A percentile compares a stretch with the other conserved stretches of the same genome.
Conservation (phyloP, 192 early-diverging fungal genomes). For the Umbelopsis sp. region DNA sequence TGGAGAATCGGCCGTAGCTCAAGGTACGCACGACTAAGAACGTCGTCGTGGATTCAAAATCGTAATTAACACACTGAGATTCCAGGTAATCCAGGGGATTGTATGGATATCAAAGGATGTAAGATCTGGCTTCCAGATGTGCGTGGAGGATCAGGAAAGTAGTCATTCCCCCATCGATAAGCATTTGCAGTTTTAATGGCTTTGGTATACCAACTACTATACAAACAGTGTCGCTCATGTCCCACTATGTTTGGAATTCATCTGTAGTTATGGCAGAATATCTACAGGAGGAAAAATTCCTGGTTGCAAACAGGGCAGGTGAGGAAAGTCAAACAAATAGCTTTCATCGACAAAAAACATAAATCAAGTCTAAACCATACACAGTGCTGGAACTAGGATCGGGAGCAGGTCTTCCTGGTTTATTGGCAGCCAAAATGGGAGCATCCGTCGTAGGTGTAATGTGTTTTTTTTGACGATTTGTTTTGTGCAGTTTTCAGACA, state of each 20-base stretch:
- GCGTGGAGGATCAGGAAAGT: not conserved
- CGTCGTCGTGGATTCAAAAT: not conserved
- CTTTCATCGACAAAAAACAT: too few species aligned
- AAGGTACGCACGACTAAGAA: not conserved
- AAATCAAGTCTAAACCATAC: too few species aligned
- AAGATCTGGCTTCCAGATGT: slow-evolving; percentile 1
- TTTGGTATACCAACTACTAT: not conserved
- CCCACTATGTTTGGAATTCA: slow-evolving; percentile 8
- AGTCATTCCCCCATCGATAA: not conserved
- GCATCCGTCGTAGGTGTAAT: not conserved
- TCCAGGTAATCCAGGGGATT: not conserved
- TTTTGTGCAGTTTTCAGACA: not conserved
- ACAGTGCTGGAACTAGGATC: not conserved
- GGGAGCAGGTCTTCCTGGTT: slow-evolving; percentile 1
- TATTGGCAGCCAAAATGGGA: slow-evolving; percentile 5
- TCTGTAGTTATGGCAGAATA: slow-evolving; percentile 3
- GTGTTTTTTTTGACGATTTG: not conserved
- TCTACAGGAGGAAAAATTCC: not conserved
- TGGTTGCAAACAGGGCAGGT: not conserved
- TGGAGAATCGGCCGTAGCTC: not conserved
- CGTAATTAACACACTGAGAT: not conserved
- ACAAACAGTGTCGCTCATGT: slow-evolving; percentile 10
- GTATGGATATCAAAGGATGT: not conserved
- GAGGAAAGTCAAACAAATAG: not conserved
- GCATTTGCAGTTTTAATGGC: not conserved